Evolutionary conservation across 163 green algal species (phyloP).

Genomic region (Prototheca cutis): DNA sequence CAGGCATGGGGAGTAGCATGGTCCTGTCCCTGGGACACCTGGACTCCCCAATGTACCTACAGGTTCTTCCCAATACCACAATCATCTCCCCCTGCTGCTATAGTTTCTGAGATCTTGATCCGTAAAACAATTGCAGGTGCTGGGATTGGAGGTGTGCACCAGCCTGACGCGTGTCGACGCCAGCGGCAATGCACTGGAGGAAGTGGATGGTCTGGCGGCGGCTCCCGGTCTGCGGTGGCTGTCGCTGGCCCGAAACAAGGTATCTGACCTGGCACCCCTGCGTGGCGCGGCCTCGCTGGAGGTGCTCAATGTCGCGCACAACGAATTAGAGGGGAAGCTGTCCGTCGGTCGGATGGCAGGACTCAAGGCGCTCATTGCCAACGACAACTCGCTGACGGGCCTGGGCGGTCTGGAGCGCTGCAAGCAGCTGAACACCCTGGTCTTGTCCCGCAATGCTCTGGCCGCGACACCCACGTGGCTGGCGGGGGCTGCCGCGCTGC

Average conservation of each 20-base stretch:
- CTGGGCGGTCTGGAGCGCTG: conserved; percentile 21
- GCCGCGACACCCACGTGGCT: conserved; percentile 16
- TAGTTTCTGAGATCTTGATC: background rate
- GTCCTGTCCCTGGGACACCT: no score
- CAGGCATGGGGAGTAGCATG: no score
- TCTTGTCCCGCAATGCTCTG: conserved; percentile 36
- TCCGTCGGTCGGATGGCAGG: conserved; percentile 11
- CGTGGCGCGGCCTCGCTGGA: conserved; percentile 9
- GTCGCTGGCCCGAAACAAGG: conserved; percentile 17
- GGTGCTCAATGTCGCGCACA: conserved; percentile 32
- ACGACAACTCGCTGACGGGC: conserved; percentile 28
- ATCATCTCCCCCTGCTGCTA: no score
- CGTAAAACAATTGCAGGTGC: conserved; percentile 16
- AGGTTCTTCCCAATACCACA: background rate
- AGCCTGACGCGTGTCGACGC: conserved; percentile 25
- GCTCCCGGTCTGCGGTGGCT: conserved; percentile 24
- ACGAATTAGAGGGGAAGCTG: conserved; percentile 26
- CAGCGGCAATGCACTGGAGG: conserved; percentile 22
- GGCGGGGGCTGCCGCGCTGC: conserved; percentile 11
- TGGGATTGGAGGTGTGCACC: conserved; percentile 16
- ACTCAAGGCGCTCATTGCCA: conserved; percentile 39
- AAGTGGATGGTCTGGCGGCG: conserved; percentile 16
- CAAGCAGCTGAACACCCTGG: conserved; percentile 36
- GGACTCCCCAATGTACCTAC: background rate
- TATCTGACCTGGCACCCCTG: conserved; percentile 9